Conservation (phyloP, 2,329 filamentous ascomycete genomes). For the Daldinia eschscholtzii region DNA sequence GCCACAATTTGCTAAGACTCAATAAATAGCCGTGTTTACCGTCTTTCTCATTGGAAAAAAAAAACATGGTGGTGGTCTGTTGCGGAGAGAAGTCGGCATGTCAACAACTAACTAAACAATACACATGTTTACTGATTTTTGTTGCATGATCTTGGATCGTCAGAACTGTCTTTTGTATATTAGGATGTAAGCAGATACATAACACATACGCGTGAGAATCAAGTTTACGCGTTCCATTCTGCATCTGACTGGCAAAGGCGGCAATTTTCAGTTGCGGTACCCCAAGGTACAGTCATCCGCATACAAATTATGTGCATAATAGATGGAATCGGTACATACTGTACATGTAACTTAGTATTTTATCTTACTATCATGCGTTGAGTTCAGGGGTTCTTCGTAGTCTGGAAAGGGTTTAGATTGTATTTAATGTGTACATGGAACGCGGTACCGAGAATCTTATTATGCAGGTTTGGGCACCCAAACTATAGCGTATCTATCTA, state of each 20-base stretch:
- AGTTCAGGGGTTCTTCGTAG: conserved; percentile 28
- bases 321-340: conserved; percentile 31
- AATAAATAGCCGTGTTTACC: conserved; percentile 16
- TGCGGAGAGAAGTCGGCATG: background rate
- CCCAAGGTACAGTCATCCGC: conserved; percentile 14
- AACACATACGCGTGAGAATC: conserved; percentile 24
- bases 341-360: background rate
- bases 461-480: conserved; percentile 1
- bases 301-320: conserved; percentile 37
- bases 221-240: conserved; percentile 32
- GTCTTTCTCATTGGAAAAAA: background rate
- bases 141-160: conserved; percentile 5
- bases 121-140: conserved; percentile 1
- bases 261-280: conserved; percentile 29
- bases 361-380: conserved; percentile 24
- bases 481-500: background rate
- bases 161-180: background rate
- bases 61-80: background rate
- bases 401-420: background rate
- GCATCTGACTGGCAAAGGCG: conserved; percentile 26
- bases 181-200: background rate
- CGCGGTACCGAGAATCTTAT: background rate
- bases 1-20: background rate
- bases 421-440: background rate
- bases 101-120: conserved; percentile 3